Evolutionary conservation across 257 asterid genomes (phyloP).

Genomic region (Solanum gandarillasii): DNA sequence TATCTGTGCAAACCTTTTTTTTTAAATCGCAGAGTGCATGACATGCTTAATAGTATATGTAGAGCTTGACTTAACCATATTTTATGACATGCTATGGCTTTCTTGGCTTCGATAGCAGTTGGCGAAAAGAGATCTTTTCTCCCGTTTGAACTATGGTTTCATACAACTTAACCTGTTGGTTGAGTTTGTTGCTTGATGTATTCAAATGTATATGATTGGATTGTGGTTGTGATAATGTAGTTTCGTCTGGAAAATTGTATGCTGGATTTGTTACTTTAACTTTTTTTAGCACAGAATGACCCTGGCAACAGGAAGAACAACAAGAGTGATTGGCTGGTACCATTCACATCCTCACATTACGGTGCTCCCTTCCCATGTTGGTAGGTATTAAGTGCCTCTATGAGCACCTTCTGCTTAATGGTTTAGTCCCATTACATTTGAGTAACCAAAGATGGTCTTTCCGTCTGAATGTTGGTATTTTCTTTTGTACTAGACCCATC

Average conservation of each 20-base stretch:
- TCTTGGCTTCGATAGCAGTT: neutral
- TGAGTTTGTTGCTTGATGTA: neutral
- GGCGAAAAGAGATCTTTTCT: neutral
- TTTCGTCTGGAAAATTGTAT: neutral
- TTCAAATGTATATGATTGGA: neutral
- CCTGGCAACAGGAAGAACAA: slow-evolving; percentile 58
- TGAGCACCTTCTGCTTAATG: neutral
- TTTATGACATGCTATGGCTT: neutral
- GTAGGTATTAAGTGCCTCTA: slow-evolving; percentile 34
- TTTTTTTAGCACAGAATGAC: slow-evolving; percentile 78
- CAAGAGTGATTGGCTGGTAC: slow-evolving; percentile 99
- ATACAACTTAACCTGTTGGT: neutral
- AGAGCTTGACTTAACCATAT: neutral
- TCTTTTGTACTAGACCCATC: neutral
- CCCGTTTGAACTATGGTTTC: neutral
- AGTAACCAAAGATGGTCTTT: neutral
- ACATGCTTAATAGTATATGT: neutral
- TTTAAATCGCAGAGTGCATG: neutral
- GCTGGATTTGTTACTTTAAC: slow-evolving; percentile 38
- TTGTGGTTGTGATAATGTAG: neutral
- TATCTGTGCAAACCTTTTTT: neutral
- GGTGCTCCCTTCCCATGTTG: slow-evolving; percentile 97
- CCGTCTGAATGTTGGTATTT: neutral
- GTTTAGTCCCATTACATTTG: neutral
- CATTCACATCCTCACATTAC: slow-evolving; percentile 99